These are phyloP conservation scores for Penicillium freii DNA, from an alignment of 2,329 filamentous ascomycete species.

Conservation along the genomic window DNA sequence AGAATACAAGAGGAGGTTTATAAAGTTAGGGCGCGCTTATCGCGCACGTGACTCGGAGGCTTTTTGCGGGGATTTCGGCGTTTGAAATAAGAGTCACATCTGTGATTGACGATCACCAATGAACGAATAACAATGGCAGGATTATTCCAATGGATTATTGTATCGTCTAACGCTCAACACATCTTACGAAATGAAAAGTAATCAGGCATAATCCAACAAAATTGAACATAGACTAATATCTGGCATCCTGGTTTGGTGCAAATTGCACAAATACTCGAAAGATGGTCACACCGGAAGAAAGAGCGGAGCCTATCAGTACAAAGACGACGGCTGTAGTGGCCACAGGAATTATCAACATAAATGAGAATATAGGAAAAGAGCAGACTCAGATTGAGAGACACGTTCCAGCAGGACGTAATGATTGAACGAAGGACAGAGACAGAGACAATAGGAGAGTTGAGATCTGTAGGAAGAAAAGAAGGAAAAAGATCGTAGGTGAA, in stretches of 20 bases:
- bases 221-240: conserved; percentile 11
- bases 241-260: conserved; percentile 17
- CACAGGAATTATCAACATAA: conserved; percentile 22
- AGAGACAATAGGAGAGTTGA: conserved; percentile 2
- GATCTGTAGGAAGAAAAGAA: conserved; percentile 2
- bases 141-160: not conserved
- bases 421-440: conserved; percentile 10
- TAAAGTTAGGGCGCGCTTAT: not conserved
- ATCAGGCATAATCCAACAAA: not conserved
- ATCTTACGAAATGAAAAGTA: not conserved
- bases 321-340: conserved; percentile 9
- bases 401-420: not conserved
- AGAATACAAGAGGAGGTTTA: not conserved
- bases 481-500: conserved; percentile 4
- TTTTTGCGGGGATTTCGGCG: not conserved
- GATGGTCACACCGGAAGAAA: conserved; percentile 14
- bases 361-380: conserved; percentile 9
- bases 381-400: conserved; percentile 5
- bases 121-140: not conserved
- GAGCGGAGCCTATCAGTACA: conserved; percentile 10
- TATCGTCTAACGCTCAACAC: too few relatives aligned
- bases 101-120: not conserved
- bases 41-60: not conserved
- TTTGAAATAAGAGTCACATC: not conserved
- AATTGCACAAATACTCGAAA: conserved; percentile 14